Conservation (phyloP, 495 filamentous ascomycete species). For the Achaetomiella virescens region DNA sequence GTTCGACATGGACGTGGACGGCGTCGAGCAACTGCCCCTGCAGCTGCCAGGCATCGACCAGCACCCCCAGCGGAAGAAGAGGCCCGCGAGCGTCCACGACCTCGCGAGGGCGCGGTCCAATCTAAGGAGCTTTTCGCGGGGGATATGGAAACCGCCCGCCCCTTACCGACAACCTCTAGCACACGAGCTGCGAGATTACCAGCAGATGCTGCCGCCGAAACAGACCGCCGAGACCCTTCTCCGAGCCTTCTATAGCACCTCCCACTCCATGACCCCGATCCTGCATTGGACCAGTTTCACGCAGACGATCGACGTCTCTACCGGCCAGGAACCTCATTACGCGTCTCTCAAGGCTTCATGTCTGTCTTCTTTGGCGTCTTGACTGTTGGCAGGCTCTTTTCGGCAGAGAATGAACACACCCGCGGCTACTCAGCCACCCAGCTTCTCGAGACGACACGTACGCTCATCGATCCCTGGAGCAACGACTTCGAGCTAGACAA, state of each 20-base stretch:
- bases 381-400: slow-evolving; percentile 77
- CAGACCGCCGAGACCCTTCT: slow-evolving; percentile 69
- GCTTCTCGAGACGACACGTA: slow-evolving; percentile 65
- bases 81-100: slow-evolving; percentile 57
- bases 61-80: slow-evolving; percentile 54
- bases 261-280: slow-evolving; percentile 76
- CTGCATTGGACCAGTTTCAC: slow-evolving; percentile 86
- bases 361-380: slow-evolving; percentile 80
- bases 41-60: slow-evolving; percentile 66
- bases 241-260: slow-evolving; percentile 63
- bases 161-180: slow-evolving; percentile 56
- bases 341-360: slow-evolving; percentile 66
- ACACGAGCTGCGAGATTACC: slow-evolving; percentile 44
- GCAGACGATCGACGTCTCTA: slow-evolving; percentile 73
- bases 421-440: slow-evolving; percentile 59
- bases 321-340: slow-evolving; percentile 54
- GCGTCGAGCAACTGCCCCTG: slow-evolving; percentile 50
- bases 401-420: slow-evolving; percentile 45
- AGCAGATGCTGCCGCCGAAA: slow-evolving; percentile 60
- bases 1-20: slow-evolving; percentile 56
- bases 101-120: slow-evolving; percentile 65
- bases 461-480: slow-evolving; percentile 71
- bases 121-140: slow-evolving; percentile 65
- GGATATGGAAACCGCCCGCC: slow-evolving; percentile 76
- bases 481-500: slow-evolving; percentile 78